Percentiles rank a stretch among this genome's conserved stretches.
phyloP scores from a whole-genome alignment of 78 protist genomes.

The Isochrysis galbana region DNA sequence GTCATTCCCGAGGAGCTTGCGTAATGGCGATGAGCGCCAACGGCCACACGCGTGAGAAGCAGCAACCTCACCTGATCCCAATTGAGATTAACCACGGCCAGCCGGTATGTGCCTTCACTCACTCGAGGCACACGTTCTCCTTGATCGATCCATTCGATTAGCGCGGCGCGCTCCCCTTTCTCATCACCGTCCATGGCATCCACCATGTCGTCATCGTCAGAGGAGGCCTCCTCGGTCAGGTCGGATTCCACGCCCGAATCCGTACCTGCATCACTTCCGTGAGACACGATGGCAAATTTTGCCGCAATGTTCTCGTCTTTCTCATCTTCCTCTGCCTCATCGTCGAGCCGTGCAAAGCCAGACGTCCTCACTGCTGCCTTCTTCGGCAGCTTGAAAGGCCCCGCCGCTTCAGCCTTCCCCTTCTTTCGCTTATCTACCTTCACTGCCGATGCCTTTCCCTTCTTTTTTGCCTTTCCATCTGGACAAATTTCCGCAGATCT shows the following conservation, averaged over 20 bases:
- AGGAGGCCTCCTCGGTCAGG: not conserved
- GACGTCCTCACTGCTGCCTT: not conserved
- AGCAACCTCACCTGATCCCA: slow-evolving; percentile 52
- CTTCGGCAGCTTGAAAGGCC: too few relatives aligned
- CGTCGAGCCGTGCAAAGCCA: too few relatives aligned
- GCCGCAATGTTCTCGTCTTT: not conserved
- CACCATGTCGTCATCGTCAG: not conserved
- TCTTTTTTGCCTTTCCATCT: too few relatives aligned
- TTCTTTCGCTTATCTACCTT: not conserved
- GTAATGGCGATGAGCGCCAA: not conserved
- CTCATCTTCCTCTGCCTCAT: not conserved
- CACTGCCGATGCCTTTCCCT: not conserved
- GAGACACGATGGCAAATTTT: too few relatives aligned
- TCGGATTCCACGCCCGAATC: not conserved
- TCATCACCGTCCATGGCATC: not conserved
- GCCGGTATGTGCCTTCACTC: slow-evolving; percentile 59
- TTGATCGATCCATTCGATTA: not conserved
- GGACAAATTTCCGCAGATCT: not conserved
- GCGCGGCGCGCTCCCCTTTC: not conserved
- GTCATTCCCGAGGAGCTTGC: not conserved
- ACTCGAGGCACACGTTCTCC: slow-evolving; percentile 21
- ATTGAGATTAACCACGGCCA: slow-evolving; percentile 65
- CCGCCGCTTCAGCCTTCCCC: not conserved
- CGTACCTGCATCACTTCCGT: not conserved
- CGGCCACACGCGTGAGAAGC: not conserved